Evolutionary conservation across 2,329 filamentous ascomycete genomes (phyloP), one percentile per base, ranked within the genome.

Genomic region (Colletotrichum spaethianum): DNA sequence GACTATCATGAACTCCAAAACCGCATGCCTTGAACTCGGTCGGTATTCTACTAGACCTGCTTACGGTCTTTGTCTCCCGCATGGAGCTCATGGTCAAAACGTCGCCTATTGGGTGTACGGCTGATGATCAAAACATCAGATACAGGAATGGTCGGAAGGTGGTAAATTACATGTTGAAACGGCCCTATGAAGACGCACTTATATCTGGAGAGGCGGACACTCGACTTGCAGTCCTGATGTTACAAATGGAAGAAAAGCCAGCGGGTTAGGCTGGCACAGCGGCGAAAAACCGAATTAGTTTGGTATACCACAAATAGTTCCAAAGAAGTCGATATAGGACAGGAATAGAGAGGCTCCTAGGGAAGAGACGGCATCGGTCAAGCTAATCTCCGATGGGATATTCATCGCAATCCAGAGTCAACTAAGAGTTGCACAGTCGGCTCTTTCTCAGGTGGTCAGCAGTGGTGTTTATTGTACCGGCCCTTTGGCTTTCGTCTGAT

Each of bases 401-500:
- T 12, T 20, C 23, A 28, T 56, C 23, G 26, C 48, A 61, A 42
- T n/a, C 20, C 26, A 23, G n/a, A 28, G n/a, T 7, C 28, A 55
- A 36, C 33, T 8, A 20, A 9, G 56, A 33, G 26, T 67, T 8
- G 26, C 11, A 55, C 50, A 40, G 16, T 26, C n/a, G 26, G 14
- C 26, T 38, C 36, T 33, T 28, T 62, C 26, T 14, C 40, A 26
- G 11, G 31, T 28, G 40, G 57, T 44, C 44, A 31, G 62, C n/a
- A 28, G 16, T n/a, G n/a, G 18, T 16, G 40, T 36, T 5, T 53
- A 26, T 20, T 6, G 42, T 28, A 44, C 20, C 20, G 14, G 20
- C 11, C 23, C 14, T 28, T 42, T 71, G 57, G 55, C 26, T 65
- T 28, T 1, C 28, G 42, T 36, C 42, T 71, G 68, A 68, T 68